Conservation (phyloP, 352 stramenopile species). For the Globisporangium lucens region DNA sequence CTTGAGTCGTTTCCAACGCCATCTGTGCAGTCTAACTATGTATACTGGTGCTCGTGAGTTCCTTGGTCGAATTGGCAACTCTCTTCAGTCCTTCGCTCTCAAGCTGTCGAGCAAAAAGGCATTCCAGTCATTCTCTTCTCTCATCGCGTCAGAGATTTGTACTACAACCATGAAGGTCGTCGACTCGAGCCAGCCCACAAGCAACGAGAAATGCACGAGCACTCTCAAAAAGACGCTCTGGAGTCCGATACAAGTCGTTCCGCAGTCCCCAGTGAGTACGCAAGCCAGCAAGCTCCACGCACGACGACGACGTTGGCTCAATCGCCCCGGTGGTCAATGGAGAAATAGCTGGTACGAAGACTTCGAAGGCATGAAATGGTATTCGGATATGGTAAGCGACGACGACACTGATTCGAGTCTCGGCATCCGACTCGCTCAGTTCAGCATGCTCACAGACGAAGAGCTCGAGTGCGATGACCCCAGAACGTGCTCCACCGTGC, state of each 20-base stretch:
- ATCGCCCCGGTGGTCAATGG: constrained; percentile 21
- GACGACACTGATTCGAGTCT: not conserved
- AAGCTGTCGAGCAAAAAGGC: too few species aligned
- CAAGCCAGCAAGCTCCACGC: not conserved
- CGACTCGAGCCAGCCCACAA: not conserved
- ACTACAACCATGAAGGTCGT: not conserved
- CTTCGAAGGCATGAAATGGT: constrained; percentile 8
- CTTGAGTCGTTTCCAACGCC: too few species aligned
- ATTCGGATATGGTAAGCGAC: constrained; percentile 7
- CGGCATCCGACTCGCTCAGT: not conserved
- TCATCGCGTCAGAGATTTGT: too few species aligned
- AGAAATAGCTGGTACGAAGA: constrained; percentile 39
- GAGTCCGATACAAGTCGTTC: not conserved
- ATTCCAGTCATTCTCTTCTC: too few species aligned
- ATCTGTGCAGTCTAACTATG: too few species aligned
- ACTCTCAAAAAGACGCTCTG: not conserved
- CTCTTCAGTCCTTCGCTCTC: too few species aligned
- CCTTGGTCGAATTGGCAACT: too few species aligned
- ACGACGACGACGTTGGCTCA: constrained; percentile 16
- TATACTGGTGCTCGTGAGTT: too few species aligned
- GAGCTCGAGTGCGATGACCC: not conserved
- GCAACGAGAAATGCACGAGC: too few species aligned
- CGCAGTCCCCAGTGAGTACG: not conserved
- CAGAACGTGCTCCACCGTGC: not conserved
- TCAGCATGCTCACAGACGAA: not conserved